Conservation (phyloP, 192 early-diverging fungal species). For the Coemansia sp. region DNA sequence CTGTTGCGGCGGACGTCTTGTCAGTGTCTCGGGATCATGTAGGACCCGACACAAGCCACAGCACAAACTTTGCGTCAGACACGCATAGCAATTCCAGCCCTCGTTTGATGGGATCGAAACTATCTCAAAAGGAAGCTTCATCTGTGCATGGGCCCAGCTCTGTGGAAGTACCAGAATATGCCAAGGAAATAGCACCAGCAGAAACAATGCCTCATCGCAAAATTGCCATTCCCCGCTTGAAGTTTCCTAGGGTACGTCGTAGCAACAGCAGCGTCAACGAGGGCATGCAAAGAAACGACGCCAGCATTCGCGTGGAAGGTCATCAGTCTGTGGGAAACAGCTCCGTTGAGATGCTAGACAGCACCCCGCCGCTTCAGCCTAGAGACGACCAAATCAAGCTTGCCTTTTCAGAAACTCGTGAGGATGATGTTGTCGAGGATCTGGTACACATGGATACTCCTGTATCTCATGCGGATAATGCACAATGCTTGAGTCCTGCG, state of each 20-base stretch:
- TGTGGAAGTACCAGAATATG: background rate
- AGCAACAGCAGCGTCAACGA: slow-evolving; percentile 3
- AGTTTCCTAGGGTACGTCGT: background rate
- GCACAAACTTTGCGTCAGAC: background rate
- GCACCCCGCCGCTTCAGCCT: background rate
- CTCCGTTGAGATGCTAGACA: background rate
- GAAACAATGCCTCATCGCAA: background rate
- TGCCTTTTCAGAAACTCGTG: background rate
- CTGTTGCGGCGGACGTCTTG: background rate
- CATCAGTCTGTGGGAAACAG: background rate
- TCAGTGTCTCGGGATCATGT: slow-evolving; percentile 1
- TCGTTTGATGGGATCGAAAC: background rate
- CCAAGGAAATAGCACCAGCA: background rate
- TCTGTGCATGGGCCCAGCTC: background rate
- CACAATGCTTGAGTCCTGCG: slow-evolving; percentile 30
- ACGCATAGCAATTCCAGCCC: background rate
- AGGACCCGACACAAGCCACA: background rate
- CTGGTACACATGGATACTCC: background rate
- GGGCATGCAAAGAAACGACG: background rate
- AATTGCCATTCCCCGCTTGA: slow-evolving; percentile 5
- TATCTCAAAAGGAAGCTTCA: background rate
- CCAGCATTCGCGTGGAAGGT: background rate
- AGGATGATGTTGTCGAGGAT: background rate
- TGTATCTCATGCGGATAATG: slow-evolving; percentile 12
- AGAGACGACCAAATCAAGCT: slow-evolving; percentile 2